phyloP scores from a whole-genome alignment of 805 yeast genomes.

The Cyberlindnera bimundalis region DNA sequence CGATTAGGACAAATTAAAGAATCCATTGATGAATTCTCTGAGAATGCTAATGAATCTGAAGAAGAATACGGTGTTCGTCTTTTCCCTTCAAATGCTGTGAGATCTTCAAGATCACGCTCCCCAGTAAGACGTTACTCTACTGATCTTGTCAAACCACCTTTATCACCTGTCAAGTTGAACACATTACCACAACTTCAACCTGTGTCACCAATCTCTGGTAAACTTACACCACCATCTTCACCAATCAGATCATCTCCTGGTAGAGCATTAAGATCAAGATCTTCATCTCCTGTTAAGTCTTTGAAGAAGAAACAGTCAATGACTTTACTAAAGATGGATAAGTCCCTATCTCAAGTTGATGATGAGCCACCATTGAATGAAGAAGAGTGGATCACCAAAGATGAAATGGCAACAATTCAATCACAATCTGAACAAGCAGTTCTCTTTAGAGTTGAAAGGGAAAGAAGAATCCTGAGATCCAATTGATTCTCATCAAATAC shows the following conservation, averaged over 20 bases:
- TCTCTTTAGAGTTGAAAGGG: conserved; percentile 26
- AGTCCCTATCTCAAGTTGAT: conserved; percentile 10
- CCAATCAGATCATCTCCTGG: conserved; percentile 15
- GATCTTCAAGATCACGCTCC: conserved; percentile 22
- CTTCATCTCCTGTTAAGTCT: conserved; percentile 24
- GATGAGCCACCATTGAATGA: conserved; percentile 4
- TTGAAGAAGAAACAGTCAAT: conserved; percentile 28
- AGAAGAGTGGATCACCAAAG: conserved; percentile 18
- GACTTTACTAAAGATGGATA: conserved; percentile 28
- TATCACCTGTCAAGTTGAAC: conserved; percentile 19
- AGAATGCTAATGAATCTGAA: background rate
- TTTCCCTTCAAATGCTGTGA: conserved; percentile 18
- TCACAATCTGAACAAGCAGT: conserved; percentile 28
- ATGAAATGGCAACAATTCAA: conserved; percentile 17
- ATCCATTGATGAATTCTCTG: conserved; percentile 7
- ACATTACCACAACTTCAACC: conserved; percentile 4
- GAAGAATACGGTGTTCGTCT: conserved; percentile 18
- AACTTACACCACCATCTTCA: conserved; percentile 15
- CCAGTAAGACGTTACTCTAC: conserved; percentile 20
- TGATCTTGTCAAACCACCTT: conserved; percentile 9
- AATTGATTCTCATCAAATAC: background rate
- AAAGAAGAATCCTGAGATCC: conserved; percentile 18
- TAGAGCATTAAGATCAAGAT: conserved; percentile 22
- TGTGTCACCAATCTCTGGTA: background rate
- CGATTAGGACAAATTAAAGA: conserved; percentile 19